Conservation (phyloP, 2,329 filamentous ascomycete genomes). For the Diaporthe aspalathi region DNA sequence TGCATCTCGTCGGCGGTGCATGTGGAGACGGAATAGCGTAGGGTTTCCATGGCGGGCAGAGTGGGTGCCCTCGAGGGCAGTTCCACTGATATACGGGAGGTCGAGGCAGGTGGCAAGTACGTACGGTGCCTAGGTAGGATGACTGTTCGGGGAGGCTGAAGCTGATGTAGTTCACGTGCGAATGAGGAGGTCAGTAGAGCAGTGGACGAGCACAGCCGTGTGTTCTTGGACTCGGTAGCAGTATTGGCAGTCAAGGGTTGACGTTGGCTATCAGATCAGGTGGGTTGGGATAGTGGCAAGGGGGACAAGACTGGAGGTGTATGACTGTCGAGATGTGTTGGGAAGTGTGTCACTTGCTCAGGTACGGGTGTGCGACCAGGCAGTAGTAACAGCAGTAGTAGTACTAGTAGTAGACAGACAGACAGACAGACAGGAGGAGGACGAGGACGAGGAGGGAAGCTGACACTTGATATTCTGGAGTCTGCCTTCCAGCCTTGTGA, state of each 20-base stretch:
- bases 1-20: slow-evolving; percentile 28
- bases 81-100: slow-evolving; percentile 16
- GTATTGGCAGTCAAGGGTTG: slow-evolving; percentile 1
- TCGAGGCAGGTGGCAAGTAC: slow-evolving; percentile 11
- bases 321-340: not conserved
- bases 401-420: no score
- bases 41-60: slow-evolving; percentile 7
- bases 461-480: slow-evolving; percentile 11
- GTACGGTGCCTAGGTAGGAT: not conserved
- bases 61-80: not conserved
- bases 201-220: not conserved
- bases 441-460: not conserved
- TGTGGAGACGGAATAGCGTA: slow-evolving; percentile 7
- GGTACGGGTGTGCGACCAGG: not conserved
- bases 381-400: not conserved
- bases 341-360: slow-evolving; percentile 18
- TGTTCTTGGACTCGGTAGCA: not conserved
- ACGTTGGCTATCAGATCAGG: slow-evolving; percentile 7
- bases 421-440: no score
- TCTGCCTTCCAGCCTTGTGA: slow-evolving; percentile 25
- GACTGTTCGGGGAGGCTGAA: not conserved
- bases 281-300: not conserved
- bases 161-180: slow-evolving; percentile 22
- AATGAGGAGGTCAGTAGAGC: slow-evolving; percentile 5
- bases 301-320: not conserved